A percentile compares a stretch with the other conserved stretches of the same genome.
These are phyloP conservation scores for Incumbomyces delicatus DNA, from an alignment of 2,329 filamentous ascomycete genomes.

Conservation along the genomic window DNA sequence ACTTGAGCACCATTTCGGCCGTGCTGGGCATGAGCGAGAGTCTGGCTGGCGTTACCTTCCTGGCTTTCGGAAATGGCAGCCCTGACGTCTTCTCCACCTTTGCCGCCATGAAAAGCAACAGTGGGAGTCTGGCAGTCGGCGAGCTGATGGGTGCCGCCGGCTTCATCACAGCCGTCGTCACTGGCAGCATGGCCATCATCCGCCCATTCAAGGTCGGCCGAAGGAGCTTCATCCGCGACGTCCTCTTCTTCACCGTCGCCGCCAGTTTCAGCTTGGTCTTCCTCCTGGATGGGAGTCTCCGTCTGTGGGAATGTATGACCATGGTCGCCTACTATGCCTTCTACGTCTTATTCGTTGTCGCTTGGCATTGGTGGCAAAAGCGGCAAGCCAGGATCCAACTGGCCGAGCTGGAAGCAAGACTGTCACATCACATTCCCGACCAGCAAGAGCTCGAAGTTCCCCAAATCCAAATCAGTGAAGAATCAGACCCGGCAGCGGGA, in stretches of 20 bases:
- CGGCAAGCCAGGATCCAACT: constrained; percentile 52
- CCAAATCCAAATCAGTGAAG: constrained; percentile 48
- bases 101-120: constrained; percentile 93
- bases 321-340: constrained; percentile 91
- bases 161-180: constrained; percentile 94
- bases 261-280: constrained; percentile 81
- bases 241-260: constrained; percentile 82
- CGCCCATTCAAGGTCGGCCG: constrained; percentile 84
- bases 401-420: constrained; percentile 61
- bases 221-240: constrained; percentile 82
- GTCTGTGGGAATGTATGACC: constrained; percentile 75
- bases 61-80: constrained; percentile 95
- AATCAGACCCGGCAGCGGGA: constrained; percentile 33
- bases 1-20: constrained; percentile 82
- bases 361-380: constrained; percentile 80
- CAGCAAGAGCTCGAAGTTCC: constrained; percentile 50
- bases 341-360: constrained; percentile 79
- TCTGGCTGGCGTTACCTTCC: constrained; percentile 87
- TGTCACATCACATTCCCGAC: constrained; percentile 57
- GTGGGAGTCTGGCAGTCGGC: constrained; percentile 90
- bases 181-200: constrained; percentile 95
- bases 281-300: constrained; percentile 70
- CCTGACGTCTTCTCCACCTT: constrained; percentile 98
- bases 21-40: constrained; percentile 92
- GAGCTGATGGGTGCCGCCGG: constrained; percentile 90